Conservation (phyloP, 352 stramenopile species). For the Phytopythium chamaehyphon region DNA sequence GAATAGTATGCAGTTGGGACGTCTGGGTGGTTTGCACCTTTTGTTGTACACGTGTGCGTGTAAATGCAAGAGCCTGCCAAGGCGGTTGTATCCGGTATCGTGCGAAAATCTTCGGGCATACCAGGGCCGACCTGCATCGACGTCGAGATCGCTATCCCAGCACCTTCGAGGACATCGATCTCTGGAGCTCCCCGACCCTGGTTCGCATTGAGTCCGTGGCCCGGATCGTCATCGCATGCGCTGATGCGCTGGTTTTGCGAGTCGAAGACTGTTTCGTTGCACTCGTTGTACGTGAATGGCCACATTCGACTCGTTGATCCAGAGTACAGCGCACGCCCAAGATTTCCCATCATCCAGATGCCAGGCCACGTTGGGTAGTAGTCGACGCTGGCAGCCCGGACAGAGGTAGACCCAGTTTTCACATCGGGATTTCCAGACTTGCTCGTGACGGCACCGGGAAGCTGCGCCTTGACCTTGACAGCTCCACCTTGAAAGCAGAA, state of each 20-base stretch:
- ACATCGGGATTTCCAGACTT: slow-evolving; percentile 44
- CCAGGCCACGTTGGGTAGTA: slow-evolving; percentile 84
- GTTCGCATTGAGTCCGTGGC: slow-evolving; percentile 86
- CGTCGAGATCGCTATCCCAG: slow-evolving; percentile 54
- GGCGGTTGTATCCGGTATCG: slow-evolving; percentile 14
- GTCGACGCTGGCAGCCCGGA: slow-evolving; percentile 14
- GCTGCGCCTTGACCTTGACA: slow-evolving; percentile 82
- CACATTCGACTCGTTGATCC: slow-evolving; percentile 75
- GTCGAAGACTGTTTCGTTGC: slow-evolving; percentile 44
- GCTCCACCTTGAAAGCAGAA: slow-evolving; percentile 92
- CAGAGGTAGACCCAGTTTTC: slow-evolving; percentile 18
- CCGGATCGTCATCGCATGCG: slow-evolving; percentile 88
- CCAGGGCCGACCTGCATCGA: slow-evolving; percentile 79
- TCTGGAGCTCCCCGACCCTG: slow-evolving; percentile 86
- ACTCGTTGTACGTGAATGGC: slow-evolving; percentile 91
- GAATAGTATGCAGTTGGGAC: slow-evolving; percentile 23
- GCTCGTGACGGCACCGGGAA: slow-evolving; percentile 74
- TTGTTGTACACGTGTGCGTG: slow-evolving; percentile 16
- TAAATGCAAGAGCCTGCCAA: slow-evolving; percentile 23
- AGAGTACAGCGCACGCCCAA: slow-evolving; percentile 73
- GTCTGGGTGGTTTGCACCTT: slow-evolving; percentile 28
- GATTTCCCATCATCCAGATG: slow-evolving; percentile 93
- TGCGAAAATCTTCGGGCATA: slow-evolving; percentile 36
- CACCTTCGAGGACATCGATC: slow-evolving; percentile 91
- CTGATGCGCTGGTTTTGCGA: slow-evolving; percentile 34